Conservation (phyloP, 148 eudicot genomes). For the Dysphania ambrosioides region DNA sequence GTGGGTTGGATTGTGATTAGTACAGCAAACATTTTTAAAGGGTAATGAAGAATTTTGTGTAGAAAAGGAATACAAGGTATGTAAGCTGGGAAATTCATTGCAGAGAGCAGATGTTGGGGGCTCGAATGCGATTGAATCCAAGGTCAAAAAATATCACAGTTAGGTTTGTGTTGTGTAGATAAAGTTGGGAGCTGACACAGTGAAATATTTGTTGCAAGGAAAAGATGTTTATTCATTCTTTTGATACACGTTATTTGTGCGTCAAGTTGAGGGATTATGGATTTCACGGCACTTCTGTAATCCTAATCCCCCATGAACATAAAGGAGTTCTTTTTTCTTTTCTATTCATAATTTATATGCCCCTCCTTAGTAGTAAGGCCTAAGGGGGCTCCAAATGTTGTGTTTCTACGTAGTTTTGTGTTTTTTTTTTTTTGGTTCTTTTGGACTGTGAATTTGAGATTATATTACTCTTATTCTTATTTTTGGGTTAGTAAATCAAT, state of each 20-base stretch:
- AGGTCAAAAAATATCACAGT: slow-evolving; percentile 8
- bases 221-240: slow-evolving; percentile 45
- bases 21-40: slow-evolving; percentile 24
- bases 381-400: slow-evolving; percentile 27
- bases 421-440: slow-evolving; percentile 6
- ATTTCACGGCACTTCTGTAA: slow-evolving; percentile 31
- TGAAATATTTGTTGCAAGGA: slow-evolving; percentile 24
- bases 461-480: slow-evolving; percentile 10
- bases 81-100: neutral
- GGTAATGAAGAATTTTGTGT: slow-evolving; percentile 26
- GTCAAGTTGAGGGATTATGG: slow-evolving; percentile 30
- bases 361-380: slow-evolving; percentile 24
- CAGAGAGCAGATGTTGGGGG: slow-evolving; percentile 10
- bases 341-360: slow-evolving; percentile 26
- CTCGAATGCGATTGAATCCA: neutral
- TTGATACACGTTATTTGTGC: slow-evolving; percentile 40
- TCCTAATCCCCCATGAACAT: slow-evolving; percentile 44
- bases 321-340: slow-evolving; percentile 13
- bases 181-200: slow-evolving; percentile 21
- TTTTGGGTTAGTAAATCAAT: slow-evolving; percentile 14
- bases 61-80: too few species aligned
- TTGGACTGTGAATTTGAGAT: slow-evolving; percentile 5
- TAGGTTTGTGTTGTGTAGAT: slow-evolving; percentile 40
- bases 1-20: slow-evolving; percentile 88
- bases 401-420: slow-evolving; percentile 19